These are phyloP conservation scores for Zanthoxylum bungeanum DNA, from an alignment of 345 rosid genomes.

Conservation along the genomic window DNA sequence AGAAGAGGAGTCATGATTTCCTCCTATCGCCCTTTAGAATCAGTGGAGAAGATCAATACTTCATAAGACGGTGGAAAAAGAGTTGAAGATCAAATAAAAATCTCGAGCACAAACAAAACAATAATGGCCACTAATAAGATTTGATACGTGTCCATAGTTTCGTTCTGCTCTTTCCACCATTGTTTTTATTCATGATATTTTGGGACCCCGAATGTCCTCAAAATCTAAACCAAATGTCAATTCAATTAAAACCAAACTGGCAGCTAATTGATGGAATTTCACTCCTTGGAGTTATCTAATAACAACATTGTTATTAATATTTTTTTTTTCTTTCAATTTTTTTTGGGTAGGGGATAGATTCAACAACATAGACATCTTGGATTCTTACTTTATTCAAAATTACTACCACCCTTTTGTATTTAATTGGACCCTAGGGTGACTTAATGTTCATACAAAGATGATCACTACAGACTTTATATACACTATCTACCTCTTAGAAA, in stretches of 20 bases:
- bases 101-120: not conserved
- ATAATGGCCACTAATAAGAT: not conserved
- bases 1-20: too few species aligned
- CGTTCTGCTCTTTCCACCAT: not conserved
- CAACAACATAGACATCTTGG: not conserved
- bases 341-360: not conserved
- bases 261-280: not conserved
- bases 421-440: slow-evolving; percentile 17
- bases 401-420: slow-evolving; percentile 20
- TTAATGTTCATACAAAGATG: slow-evolving; percentile 9
- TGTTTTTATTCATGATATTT: slow-evolving; percentile 17
- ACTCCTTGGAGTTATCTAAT: not conserved
- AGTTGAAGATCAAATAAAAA: not conserved
- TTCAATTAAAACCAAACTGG: not conserved
- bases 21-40: too few species aligned
- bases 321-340: not conserved
- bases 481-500: slow-evolving; percentile 27
- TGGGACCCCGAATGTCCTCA: not conserved
- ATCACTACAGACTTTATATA: slow-evolving; percentile 26
- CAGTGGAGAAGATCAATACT: not conserved
- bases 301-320: too few species aligned
- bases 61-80: not conserved
- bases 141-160: slow-evolving; percentile 1
- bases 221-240: slow-evolving; percentile 2
- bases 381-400: slow-evolving; percentile 26